Conservation (phyloP, 768 basidiomycete genomes). For the Cubamyces lactineus region DNA sequence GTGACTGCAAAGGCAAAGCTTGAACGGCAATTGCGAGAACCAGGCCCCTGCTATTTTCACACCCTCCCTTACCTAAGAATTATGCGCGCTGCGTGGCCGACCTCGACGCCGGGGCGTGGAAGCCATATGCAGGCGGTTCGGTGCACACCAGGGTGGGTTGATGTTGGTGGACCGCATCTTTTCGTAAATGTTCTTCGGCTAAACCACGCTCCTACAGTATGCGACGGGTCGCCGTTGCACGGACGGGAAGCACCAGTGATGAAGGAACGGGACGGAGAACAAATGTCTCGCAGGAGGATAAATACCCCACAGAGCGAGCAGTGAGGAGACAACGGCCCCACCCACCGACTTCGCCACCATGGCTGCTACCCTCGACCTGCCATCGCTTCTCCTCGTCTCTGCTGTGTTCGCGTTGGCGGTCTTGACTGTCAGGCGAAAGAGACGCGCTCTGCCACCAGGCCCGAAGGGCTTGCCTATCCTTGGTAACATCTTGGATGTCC, state of each 20-base stretch:
- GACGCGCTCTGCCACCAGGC: conserved; percentile 29
- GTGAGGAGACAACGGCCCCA: background rate
- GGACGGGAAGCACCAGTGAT: conserved; percentile 19
- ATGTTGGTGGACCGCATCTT: conserved; percentile 15
- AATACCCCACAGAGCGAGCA: conserved; percentile 15
- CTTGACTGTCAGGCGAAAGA: conserved; percentile 8
- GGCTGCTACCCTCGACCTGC: background rate
- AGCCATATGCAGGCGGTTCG: conserved; percentile 16
- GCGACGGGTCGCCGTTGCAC: conserved; percentile 13
- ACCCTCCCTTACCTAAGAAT: conserved; percentile 21
- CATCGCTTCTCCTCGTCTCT: conserved; percentile 6
- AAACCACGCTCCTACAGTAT: conserved; percentile 21
- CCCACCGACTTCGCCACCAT: conserved; percentile 6
- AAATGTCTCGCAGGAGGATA: conserved; percentile 12
- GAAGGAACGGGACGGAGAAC: conserved; percentile 15
- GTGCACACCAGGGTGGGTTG: conserved; percentile 6
- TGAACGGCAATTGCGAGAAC: conserved; percentile 20
- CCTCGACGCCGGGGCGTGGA: conserved; percentile 17
- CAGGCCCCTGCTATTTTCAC: conserved; percentile 18
- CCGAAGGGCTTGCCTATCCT: conserved; percentile 31
- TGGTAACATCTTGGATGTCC: conserved; percentile 31
- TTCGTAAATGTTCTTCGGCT: conserved; percentile 23
- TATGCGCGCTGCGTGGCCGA: conserved; percentile 12
- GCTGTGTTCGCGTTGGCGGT: conserved; percentile 14
- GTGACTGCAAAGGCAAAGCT: conserved; percentile 21